Conservation (phyloP, 257 asterid genomes). For the Oldenlandia corymbosa region DNA sequence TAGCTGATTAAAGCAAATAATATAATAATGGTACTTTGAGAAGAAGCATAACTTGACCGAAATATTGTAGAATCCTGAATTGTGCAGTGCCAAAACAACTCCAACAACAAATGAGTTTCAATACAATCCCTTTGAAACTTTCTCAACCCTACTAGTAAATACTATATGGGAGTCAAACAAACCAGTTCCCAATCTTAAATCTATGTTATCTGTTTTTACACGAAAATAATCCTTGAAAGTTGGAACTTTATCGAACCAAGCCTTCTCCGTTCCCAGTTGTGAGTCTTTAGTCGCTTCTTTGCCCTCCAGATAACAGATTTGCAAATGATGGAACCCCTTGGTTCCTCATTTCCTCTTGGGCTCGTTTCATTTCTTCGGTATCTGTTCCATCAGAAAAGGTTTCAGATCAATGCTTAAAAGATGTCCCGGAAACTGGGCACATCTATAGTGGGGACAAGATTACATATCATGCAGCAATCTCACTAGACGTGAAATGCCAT, state of each 20-base stretch:
- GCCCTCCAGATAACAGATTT: slow-evolving; percentile 69
- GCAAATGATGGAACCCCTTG: slow-evolving; percentile 90
- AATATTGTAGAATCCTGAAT: not conserved
- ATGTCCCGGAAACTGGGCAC: not conserved
- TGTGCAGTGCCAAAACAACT: not conserved
- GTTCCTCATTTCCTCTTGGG: slow-evolving; percentile 97
- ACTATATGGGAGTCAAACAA: too few relatives aligned
- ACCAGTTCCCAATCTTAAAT: not conserved
- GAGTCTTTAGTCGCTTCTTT: slow-evolving; percentile 47
- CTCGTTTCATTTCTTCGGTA: slow-evolving; percentile 86
- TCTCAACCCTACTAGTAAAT: too few relatives aligned
- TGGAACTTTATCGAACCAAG: too few relatives aligned
- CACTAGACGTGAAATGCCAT: not conserved
- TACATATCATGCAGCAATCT: not conserved
- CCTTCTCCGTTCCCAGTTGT: not conserved
- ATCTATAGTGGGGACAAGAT: not conserved
- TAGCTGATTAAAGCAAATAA: too few relatives aligned
- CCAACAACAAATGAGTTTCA: not conserved
- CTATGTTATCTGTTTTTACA: slow-evolving; percentile 10
- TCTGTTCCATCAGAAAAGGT: slow-evolving; percentile 38
- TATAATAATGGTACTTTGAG: too few relatives aligned
- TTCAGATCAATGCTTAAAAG: not conserved
- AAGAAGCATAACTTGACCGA: too few relatives aligned
- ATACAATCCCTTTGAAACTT: not conserved
- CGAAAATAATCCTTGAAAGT: not conserved